A percentile compares a stretch with the other conserved stretches of the same genome.
These are phyloP conservation scores for Paecilomyces formosus DNA, from an alignment of 2,329 filamentous ascomycete species.

Conservation along the genomic window DNA sequence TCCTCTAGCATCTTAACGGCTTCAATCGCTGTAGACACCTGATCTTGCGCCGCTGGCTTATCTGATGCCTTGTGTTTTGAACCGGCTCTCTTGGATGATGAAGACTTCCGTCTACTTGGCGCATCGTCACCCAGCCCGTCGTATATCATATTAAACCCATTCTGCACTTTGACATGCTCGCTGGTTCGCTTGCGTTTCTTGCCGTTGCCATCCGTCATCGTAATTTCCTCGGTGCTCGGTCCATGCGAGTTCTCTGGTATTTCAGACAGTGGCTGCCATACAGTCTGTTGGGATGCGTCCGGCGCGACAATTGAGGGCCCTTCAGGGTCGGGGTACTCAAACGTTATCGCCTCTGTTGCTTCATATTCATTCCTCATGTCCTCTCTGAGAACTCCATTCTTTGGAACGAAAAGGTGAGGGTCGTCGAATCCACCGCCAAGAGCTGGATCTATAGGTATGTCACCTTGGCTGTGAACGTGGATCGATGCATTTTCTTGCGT, in stretches of 20 bases:
- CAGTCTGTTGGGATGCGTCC: background rate
- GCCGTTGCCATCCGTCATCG: conserved; percentile 8
- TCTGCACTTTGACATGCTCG: background rate
- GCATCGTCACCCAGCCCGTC: conserved; percentile 1
- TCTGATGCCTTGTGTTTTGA: background rate
- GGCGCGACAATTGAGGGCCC: background rate
- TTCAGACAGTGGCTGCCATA: background rate
- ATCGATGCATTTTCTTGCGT: background rate
- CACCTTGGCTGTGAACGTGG: background rate
- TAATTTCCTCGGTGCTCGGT: background rate
- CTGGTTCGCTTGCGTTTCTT: conserved; percentile 17
- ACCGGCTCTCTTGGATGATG: background rate
- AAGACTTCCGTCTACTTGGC: background rate
- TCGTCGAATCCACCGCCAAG: background rate
- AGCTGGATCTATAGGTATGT: conserved; percentile 1
- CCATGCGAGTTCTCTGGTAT: background rate
- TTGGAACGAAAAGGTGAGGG: conserved; percentile 16
- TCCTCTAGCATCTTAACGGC: conserved; percentile 1
- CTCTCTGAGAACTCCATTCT: conserved; percentile 18
- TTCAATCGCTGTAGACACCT: background rate
- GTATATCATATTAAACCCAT: background rate
- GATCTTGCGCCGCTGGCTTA: background rate
- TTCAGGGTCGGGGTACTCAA: conserved; percentile 22
- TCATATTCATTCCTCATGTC: conserved; percentile 22
- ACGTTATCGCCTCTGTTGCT: conserved; percentile 25